Evolutionary conservation across 1,139 yeast genomes (phyloP), one percentile per base, ranked within the genome.

Genomic region (Blastobotrys serpentis): DNA sequence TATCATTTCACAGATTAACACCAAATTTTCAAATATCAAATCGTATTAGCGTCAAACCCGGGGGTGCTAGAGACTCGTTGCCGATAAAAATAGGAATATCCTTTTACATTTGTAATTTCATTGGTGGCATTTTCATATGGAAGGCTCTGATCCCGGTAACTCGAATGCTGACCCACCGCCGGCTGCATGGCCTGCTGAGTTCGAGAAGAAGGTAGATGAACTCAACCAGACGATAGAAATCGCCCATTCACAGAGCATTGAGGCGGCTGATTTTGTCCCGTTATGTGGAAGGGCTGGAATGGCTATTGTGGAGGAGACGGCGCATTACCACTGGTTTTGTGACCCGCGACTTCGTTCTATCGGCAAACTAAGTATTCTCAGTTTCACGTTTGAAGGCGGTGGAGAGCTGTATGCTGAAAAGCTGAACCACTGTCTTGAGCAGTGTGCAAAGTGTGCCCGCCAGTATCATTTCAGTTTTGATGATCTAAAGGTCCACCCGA

Each of bases 261-360:
- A 29, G 13, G n/a, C n/a, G 7, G 32, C 14, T 11, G 32, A 29
- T 11, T 29, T 29, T 14, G n/a, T 29, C 7, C 7, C 7, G 4
- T 14, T 29, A 11, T 11, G 14, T 7, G 32, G 32, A 4, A 29
- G 13, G 32, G 32, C 32, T 14, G 32, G 32, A 4, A 29, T 29
- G 32, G n/a, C 32, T 14, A 29, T 29, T 11, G 32, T 29, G 4
- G n/a, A 29, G 6, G 26, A 23, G n/a, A n/a, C n/a, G n/a, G n/a
- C n/a, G 26, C 10, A 10, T n/a, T 18, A 18, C 3, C 52, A 49
- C 23, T 49, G 52, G 52, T 49, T 49, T 43, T 49, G 52, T 33
- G 46, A 46, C 32, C 37, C 43, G 18, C 42, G 39, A 3, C 16
- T 11, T 2, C 11, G 25, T 4, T 40, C 42, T 3, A 18, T 48